Base-by-base conservation (phyloP, 257 asterid species). In the Solanum sitiens region DNA sequence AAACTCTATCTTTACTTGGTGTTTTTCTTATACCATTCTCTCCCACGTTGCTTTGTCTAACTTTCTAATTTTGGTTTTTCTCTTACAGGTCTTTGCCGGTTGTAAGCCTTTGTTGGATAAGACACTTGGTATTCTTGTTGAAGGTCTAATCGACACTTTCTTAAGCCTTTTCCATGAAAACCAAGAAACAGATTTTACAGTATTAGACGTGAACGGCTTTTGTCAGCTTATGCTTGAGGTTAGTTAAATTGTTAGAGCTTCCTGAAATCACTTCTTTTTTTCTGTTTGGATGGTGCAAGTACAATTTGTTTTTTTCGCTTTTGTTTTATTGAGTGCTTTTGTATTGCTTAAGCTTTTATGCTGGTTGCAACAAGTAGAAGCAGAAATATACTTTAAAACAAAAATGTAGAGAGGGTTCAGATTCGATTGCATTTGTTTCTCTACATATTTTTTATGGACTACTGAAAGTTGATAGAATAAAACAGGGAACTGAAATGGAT, bases 221-320 rank as follows among this genome's bases (percentile, higher is more conserved):
- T 97, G 95, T 91, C 99, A 95, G 93, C 94, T 97, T 83, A 97
- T 95, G 99, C 98, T 97, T 84, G 99, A 97, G 99, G 99, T 93
- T 87, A 90, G 89, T 85, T 72, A 76, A 74, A n/a, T n/a, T 67
- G 47, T 11, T 39, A 33, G 56, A 79, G 74, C 88, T 84, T 27
- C 32, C 42, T 11, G 7, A 11, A 80, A 30, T 80, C 85, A 80
- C 27, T 6, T 80, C 1, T 45, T 47, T 15, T 50, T 3, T 79
- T 80, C 10, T 16, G 25, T 45, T 25, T 80, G 68, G 85, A 47
- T 47, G 68, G 85, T 80, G 68, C 63, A 86, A 71, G 45, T 73
- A 59, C 56, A 72, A 10, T 14, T 21, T 32, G 30, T 18, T 86
- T 42, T 42, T n/a, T 77, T 71, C 6, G 39, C 2, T 72, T 77